These are phyloP conservation scores for Aureobasidium namibiae DNA, from an alignment of 2,329 filamentous ascomycete genomes.

Conservation along the genomic window DNA sequence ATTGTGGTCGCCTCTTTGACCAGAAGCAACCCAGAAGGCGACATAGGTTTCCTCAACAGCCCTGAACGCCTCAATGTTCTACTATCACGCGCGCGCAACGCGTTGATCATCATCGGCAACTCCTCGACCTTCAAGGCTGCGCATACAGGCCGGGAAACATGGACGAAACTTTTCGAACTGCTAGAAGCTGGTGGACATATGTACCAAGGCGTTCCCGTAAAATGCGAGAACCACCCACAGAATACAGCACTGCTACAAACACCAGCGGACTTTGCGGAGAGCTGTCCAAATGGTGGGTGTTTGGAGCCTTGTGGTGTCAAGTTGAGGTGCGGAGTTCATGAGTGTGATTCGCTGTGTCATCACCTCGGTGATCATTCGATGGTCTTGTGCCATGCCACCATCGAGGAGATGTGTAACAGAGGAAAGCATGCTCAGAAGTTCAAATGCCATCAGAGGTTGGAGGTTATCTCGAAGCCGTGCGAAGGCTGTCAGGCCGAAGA, in stretches of 20 bases:
- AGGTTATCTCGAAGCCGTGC: not conserved
- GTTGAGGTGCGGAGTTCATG: constrained; percentile 51
- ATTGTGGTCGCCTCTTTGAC: constrained; percentile 63
- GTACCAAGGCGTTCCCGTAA: constrained; percentile 48
- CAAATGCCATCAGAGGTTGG: not conserved
- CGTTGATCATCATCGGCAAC: constrained; percentile 66
- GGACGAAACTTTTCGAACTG: constrained; percentile 18
- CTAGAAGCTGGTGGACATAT: constrained; percentile 27
- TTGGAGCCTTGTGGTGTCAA: constrained; percentile 45
- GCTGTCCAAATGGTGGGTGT: constrained; percentile 65
- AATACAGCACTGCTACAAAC: constrained; percentile 38
- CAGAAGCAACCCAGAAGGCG: constrained; percentile 53
- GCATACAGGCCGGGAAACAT: constrained; percentile 15
- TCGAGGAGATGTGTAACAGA: not conserved
- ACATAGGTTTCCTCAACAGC: constrained; percentile 58
- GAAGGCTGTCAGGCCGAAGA: not conserved
- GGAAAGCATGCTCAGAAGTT: not conserved
- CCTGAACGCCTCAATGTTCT: constrained; percentile 63
- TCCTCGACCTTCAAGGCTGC: constrained; percentile 24
- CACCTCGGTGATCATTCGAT: constrained; percentile 50
- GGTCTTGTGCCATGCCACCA: constrained; percentile 34
- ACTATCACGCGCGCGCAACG: constrained; percentile 57
- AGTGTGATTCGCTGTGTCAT: constrained; percentile 56
- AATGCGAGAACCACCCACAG: constrained; percentile 53
- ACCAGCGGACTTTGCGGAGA: constrained; percentile 50